phyloP scores from a whole-genome alignment of 2,329 filamentous ascomycete genomes.

The Thermoascus crustaceus region DNA sequence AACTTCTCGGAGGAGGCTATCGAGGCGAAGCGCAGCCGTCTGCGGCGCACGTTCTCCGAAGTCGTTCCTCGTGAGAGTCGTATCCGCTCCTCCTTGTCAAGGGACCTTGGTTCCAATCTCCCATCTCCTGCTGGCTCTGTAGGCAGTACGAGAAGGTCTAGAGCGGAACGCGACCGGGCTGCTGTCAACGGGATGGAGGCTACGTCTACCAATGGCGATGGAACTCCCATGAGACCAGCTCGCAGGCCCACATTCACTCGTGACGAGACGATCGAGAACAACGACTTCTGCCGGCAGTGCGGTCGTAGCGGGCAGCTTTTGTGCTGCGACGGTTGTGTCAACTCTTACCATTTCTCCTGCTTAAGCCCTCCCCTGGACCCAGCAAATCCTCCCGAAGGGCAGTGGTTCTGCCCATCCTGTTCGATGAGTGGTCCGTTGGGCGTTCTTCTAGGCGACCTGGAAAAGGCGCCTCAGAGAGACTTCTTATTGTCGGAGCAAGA shows the following conservation, averaged over 20 bases:
- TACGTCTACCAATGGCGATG: neutral
- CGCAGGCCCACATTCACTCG: no score
- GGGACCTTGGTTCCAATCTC: neutral
- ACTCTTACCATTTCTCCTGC: slow-evolving; percentile 85
- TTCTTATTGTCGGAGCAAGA: slow-evolving; percentile 64
- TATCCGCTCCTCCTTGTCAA: slow-evolving; percentile 17
- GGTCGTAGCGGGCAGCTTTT: slow-evolving; percentile 75
- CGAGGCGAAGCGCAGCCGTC: slow-evolving; percentile 19
- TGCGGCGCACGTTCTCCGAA: slow-evolving; percentile 15
- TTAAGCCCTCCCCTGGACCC: slow-evolving; percentile 70
- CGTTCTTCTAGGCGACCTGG: slow-evolving; percentile 55
- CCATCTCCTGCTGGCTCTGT: neutral
- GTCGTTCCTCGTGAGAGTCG: slow-evolving; percentile 17
- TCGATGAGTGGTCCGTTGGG: slow-evolving; percentile 51
- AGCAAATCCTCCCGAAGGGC: slow-evolving; percentile 56
- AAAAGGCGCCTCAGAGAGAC: slow-evolving; percentile 61
- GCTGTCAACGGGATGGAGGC: slow-evolving; percentile 1
- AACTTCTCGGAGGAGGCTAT: slow-evolving; percentile 19
- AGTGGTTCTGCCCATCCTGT: slow-evolving; percentile 71
- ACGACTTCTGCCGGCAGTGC: slow-evolving; percentile 84
- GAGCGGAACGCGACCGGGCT: slow-evolving; percentile 2
- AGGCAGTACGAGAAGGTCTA: no score
- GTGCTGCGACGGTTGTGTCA: slow-evolving; percentile 86
- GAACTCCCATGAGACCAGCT: no score
- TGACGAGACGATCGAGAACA: slow-evolving; percentile 53